These are phyloP conservation scores for Naematelia aurantialba DNA, from an alignment of 768 basidiomycete genomes.

Conservation along the genomic window DNA sequence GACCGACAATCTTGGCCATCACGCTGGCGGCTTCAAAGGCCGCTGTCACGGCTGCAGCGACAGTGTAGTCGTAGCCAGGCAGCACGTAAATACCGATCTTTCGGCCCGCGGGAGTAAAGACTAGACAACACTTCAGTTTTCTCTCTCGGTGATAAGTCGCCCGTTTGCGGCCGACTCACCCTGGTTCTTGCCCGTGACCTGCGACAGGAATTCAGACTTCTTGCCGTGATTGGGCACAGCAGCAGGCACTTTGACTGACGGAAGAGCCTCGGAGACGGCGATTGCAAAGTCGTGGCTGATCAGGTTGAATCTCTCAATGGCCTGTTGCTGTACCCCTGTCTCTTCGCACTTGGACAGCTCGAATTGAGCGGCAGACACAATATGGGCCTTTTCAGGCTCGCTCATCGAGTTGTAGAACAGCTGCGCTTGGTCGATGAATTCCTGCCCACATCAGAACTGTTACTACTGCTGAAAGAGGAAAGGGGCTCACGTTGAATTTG, in stretches of 20 bases:
- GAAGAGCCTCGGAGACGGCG: constrained; percentile 64
- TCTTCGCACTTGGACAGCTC: constrained; percentile 83
- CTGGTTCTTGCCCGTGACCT: constrained; percentile 51
- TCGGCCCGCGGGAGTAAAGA: constrained; percentile 57
- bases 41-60: constrained; percentile 61
- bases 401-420: constrained; percentile 80
- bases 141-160: constrained; percentile 14
- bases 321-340: constrained; percentile 63
- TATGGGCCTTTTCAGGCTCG: constrained; percentile 65
- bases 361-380: constrained; percentile 68
- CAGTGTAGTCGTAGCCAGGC: constrained; percentile 67
- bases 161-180: constrained; percentile 28
- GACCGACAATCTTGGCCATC: constrained; percentile 55
- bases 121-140: constrained; percentile 13
- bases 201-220: constrained; percentile 60
- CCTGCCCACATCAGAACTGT: constrained; percentile 55
- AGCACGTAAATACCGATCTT: constrained; percentile 69
- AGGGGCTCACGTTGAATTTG: constrained; percentile 56
- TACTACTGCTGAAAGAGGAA: not conserved
- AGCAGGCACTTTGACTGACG: constrained; percentile 59
- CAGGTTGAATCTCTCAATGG: constrained; percentile 65
- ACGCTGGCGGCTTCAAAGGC: constrained; percentile 59
- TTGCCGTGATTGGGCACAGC: constrained; percentile 61
- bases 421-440: constrained; percentile 71
- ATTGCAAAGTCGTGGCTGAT: constrained; percentile 72